These are phyloP conservation scores for Suhomyces choctaworum DNA, from an alignment of 1,139 yeast genomes.

Conservation along the genomic window DNA sequence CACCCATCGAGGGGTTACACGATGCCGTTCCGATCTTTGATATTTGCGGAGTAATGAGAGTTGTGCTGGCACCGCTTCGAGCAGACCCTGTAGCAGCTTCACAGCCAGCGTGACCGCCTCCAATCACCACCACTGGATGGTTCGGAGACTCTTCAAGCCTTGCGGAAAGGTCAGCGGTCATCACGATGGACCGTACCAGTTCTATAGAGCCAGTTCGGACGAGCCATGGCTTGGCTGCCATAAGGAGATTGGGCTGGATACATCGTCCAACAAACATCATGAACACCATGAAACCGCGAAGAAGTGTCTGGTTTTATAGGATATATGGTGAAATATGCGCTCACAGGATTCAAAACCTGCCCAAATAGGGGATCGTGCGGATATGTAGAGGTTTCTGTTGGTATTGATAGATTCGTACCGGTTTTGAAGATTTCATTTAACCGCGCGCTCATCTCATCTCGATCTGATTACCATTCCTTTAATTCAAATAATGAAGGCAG, in stretches of 20 bases:
- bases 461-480: too few relatives aligned
- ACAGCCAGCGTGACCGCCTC: conserved; percentile 99
- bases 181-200: conserved; percentile 9
- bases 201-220: too few relatives aligned
- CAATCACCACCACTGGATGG: conserved; percentile 79
- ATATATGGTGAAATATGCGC: too few relatives aligned
- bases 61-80: conserved; percentile 71
- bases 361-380: too few relatives aligned
- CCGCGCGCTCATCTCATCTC: conserved; percentile 7
- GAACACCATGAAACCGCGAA: too few relatives aligned
- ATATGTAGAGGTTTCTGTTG: neutral
- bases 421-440: neutral
- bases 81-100: conserved; percentile 97
- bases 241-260: too few relatives aligned
- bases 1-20: conserved; percentile 98
- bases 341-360: too few relatives aligned
- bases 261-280: too few relatives aligned
- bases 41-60: conserved; percentile 74
- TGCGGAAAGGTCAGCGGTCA: conserved; percentile 12
- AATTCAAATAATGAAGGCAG: conserved; percentile 31
- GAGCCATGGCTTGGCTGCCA: too few relatives aligned
- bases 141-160: conserved; percentile 12
- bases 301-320: too few relatives aligned
- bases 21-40: conserved; percentile 89
- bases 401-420: neutral